Base-by-base conservation (phyloP, 1,284 basidiomycete genomes). In the Prillingera fragicola region DNA sequence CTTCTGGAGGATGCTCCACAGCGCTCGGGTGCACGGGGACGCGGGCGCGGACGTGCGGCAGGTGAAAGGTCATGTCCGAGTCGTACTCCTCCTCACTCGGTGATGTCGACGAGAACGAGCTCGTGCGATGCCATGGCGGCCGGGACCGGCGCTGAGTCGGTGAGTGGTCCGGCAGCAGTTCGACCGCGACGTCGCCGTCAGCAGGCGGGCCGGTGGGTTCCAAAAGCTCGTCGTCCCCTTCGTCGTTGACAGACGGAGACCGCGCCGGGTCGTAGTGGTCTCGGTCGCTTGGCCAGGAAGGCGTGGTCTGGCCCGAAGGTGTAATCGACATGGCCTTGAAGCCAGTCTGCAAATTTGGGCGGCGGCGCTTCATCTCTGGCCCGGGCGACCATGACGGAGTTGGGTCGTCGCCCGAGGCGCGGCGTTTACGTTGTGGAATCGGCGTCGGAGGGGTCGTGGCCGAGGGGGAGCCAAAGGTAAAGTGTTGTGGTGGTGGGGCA, bases 341-440 rank as follows among this genome's bases (percentile, higher is more conserved):
- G 4, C 64, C 65, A 39, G 61, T 57, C 3, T 57, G 47, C 8
- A 69, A 50, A 37, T 69, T 67, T 1, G 63, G 63, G 29, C 64
- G 48, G 5, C 56, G 43, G 2, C 64, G 55, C 48, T 69, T 69
- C 12, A 32, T 15, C 3, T 52, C 45, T 17, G 28, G 39, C 12
- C n/a, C 29, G n/a, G 9, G 29, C n/a, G 29, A 13, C 29, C 29
- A 2, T n/a, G 9, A n/a, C 18, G 29, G n/a, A n/a, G n/a, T 15
- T 31, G n/a, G 3, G n/a, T 8, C 8, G 29, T n/a, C 3, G 29
- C n/a, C n/a, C 29, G n/a, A 13, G 8, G 29, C 29, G n/a, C 29
- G 29, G 29, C 29, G 29, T 17, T 31, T 31, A 17, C 29, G 29
- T 8, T 31, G 13, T 3, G 29, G 18, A 5, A 17, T 15, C 5